Evolutionary conservation across 306 rosid species (phyloP).

Genomic region (Acacia acuminata): DNA sequence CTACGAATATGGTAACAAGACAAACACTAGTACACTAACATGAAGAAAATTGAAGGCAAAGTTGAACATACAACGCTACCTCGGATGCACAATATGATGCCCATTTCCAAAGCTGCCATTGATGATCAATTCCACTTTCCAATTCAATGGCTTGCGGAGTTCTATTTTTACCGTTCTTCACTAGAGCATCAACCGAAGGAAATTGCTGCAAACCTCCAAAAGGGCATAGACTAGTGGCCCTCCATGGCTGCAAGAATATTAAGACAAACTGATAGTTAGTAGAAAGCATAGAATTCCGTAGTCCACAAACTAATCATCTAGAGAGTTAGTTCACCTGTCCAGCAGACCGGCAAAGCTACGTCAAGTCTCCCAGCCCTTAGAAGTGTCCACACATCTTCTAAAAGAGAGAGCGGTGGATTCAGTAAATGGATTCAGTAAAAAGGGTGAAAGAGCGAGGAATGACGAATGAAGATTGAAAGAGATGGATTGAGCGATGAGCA

Average conservation of each 20-base stretch:
- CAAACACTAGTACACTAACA: constrained; percentile 18
- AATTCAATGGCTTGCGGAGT: constrained; percentile 92
- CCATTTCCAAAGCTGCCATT: constrained; percentile 99
- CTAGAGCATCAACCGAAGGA: constrained; percentile 85
- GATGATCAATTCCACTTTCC: constrained; percentile 94
- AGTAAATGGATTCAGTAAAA: no score
- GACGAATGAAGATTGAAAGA: no score
- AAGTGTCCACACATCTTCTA: constrained; percentile 97
- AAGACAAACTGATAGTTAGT: constrained; percentile 32
- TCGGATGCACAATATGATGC: constrained; percentile 96
- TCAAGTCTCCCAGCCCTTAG: constrained; percentile 94
- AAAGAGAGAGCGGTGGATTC: constrained; percentile 60
- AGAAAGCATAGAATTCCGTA: constrained; percentile 30
- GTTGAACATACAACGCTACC: constrained; percentile 51
- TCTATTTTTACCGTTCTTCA: constrained; percentile 81
- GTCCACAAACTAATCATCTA: constrained; percentile 22
- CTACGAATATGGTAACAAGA: constrained; percentile 26
- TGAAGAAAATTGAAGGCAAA: constrained; percentile 20
- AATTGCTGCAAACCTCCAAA: constrained; percentile 79
- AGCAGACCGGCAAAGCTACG: constrained; percentile 89
- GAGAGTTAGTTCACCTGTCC: constrained; percentile 73
- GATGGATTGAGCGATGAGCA: no score
- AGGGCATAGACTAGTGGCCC: constrained; percentile 87
- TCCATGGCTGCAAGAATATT: constrained; percentile 88
- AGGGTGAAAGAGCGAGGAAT: no score